Evolutionary conservation across 352 stramenopile species (phyloP).

Genomic region (Phytophthora vignae): DNA sequence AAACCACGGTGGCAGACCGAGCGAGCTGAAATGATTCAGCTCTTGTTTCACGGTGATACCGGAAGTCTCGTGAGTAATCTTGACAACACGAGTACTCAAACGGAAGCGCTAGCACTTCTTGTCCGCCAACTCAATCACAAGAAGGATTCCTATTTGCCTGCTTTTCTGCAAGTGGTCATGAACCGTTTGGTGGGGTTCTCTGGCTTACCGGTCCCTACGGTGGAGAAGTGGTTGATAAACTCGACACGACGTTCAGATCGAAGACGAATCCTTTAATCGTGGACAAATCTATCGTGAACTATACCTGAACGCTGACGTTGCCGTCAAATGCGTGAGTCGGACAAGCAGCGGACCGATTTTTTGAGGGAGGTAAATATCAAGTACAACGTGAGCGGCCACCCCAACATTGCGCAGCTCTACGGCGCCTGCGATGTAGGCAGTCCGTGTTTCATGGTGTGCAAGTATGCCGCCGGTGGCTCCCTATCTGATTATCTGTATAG

Average conservation of each 20-base stretch:
- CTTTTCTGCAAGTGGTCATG: not conserved
- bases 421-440: not conserved
- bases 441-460: constrained; percentile 10
- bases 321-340: not conserved
- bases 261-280: constrained; percentile 1
- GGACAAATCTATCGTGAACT: not conserved
- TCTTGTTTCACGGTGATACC: not conserved
- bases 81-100: not conserved
- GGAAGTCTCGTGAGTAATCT: not conserved
- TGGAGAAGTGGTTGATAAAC: not conserved
- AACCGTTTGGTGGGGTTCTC: not conserved
- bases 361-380: constrained; percentile 4
- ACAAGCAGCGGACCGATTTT: constrained; percentile 1
- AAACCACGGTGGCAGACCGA: not conserved
- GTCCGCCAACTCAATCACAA: not conserved
- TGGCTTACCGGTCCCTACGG: not conserved
- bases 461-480: not conserved
- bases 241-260: not conserved
- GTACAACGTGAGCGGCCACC: not conserved
- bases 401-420: constrained; percentile 5
- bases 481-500: constrained; percentile 1
- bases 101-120: not conserved
- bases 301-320: not conserved
- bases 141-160: not conserved
- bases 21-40: not conserved